phyloP scores from a whole-genome alignment of 2,329 filamentous ascomycete genomes.

The Gyromitra esculenta region DNA sequence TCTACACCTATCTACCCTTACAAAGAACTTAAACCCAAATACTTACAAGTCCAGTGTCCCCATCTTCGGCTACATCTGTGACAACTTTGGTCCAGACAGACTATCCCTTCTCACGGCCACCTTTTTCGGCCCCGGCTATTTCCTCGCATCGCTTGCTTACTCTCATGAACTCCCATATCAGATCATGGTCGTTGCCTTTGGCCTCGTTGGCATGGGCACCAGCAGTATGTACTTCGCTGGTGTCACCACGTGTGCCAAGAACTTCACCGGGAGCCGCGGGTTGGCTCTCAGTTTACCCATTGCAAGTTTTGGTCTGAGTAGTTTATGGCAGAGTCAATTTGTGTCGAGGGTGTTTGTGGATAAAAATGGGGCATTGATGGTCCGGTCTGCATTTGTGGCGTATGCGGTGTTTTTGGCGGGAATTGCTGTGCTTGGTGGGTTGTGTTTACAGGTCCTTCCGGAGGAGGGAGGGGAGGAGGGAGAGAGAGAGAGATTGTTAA shows the following conservation, averaged over 20 bases:
- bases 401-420: conserved; percentile 74
- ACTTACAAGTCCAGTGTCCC: conserved; percentile 68
- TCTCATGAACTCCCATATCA: conserved; percentile 73
- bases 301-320: conserved; percentile 89
- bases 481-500: conserved; percentile 31
- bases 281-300: conserved; percentile 90
- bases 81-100: conserved; percentile 81
- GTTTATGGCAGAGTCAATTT: conserved; percentile 94
- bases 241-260: conserved; percentile 95
- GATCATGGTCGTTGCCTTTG: conserved; percentile 85
- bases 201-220: conserved; percentile 82
- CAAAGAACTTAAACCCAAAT: not conserved
- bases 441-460: conserved; percentile 80
- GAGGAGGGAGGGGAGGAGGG: conserved; percentile 76
- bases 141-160: conserved; percentile 83
- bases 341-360: conserved; percentile 82
- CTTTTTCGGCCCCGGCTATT: conserved; percentile 86
- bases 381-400: conserved; percentile 81
- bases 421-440: conserved; percentile 77
- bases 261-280: conserved; percentile 90
- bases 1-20: not conserved
- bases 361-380: conserved; percentile 69
- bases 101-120: conserved; percentile 76
- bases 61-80: conserved; percentile 87
- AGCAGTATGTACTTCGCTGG: conserved; percentile 88